Conservation (phyloP, 352 stramenopile species). For the Pythium vanterpoolii region DNA sequence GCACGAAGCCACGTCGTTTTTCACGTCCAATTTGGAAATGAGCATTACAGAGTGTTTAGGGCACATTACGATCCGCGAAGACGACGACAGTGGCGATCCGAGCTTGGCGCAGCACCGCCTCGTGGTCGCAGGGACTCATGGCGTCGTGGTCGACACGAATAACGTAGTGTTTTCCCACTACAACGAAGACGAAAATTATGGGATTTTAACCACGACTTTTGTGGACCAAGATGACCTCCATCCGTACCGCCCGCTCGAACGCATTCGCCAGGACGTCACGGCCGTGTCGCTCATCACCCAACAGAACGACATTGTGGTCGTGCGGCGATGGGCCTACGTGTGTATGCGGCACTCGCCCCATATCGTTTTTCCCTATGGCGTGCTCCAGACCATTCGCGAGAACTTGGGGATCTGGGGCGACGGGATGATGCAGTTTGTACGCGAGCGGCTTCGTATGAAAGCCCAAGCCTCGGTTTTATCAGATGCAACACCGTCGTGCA, state of each 20-base stretch:
- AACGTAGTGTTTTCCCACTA: slow-evolving; percentile 22
- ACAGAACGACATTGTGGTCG: slow-evolving; percentile 25
- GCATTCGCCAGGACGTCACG: slow-evolving; percentile 44
- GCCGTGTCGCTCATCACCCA: slow-evolving; percentile 33
- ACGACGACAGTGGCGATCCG: slow-evolving; percentile 47
- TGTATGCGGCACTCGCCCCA: slow-evolving; percentile 32
- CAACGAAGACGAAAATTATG: slow-evolving; percentile 28
- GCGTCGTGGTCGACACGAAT: slow-evolving; percentile 33
- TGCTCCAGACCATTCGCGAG: slow-evolving; percentile 38
- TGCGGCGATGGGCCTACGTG: slow-evolving; percentile 33
- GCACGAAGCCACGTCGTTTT: slow-evolving; percentile 50
- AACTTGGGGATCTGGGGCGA: slow-evolving; percentile 41
- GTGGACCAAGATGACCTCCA: slow-evolving; percentile 44
- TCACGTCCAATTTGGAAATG: slow-evolving; percentile 63
- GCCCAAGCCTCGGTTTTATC: neutral
- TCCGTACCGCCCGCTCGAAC: slow-evolving; percentile 34
- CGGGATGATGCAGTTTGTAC: slow-evolving; percentile 45
- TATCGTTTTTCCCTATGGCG: slow-evolving; percentile 29
- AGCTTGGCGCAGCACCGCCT: slow-evolving; percentile 48
- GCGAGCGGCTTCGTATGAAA: slow-evolving; percentile 21
- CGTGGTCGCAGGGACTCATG: slow-evolving; percentile 34
- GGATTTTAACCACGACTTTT: slow-evolving; percentile 30
- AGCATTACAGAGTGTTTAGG: slow-evolving; percentile 62
- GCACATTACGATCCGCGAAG: slow-evolving; percentile 70
- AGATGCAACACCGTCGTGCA: neutral